Evolutionary conservation across 75 land plant genomes (phyloP), one percentile per base, ranked within the genome.

Genomic region (Larix kaempferi): DNA sequence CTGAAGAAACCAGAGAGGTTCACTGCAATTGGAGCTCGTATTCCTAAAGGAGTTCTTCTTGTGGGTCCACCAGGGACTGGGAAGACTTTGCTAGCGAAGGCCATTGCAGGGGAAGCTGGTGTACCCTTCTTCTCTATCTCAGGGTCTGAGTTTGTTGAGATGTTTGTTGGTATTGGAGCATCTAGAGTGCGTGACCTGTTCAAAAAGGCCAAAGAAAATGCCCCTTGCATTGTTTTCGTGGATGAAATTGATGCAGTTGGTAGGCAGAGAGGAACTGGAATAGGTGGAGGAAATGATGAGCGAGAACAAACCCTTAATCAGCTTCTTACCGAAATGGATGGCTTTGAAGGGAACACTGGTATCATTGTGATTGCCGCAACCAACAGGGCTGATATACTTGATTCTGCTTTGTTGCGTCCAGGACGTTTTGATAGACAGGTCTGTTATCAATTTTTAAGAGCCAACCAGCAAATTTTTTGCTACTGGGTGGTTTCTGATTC

Each of bases 171-270:
- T 74, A 93, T 96, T 76, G 99, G 99, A 82, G 99, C 99, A 41
- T 96, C 99, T n/a, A 77, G 99, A 63, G 99, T 96, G 13, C 90
- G 99, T 71, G 99, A 96, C 82, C 91, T 96, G 77, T 96, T 96
- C 85, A 96, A 96, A 84, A 96, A 96, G 75, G 99, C 99, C 37
- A 96, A 96, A 74, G 99, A 96, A 80, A 96, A 96, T 86, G 99
- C 99, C 23, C 99, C 99, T n/a, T 96, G 99, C 78, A 96, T 96
- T 82, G 99, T 96, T 33, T 96, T 96, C 82, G 99, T 96, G 54
- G 99, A 96, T 86, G 99, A 96, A 81, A 96, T 96, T 71, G 99
- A 96, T 92, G 99, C 99, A 76, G 99, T 96, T 35, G 99, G 99
- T 57, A 86, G 99, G 65, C 98, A 94, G 76, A 92, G 99, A 87